Percentiles rank a stretch among this genome's conserved stretches.
Conservation (phyloP, 495 filamentous ascomycete genomes). For the Haplographium delicatum region DNA sequence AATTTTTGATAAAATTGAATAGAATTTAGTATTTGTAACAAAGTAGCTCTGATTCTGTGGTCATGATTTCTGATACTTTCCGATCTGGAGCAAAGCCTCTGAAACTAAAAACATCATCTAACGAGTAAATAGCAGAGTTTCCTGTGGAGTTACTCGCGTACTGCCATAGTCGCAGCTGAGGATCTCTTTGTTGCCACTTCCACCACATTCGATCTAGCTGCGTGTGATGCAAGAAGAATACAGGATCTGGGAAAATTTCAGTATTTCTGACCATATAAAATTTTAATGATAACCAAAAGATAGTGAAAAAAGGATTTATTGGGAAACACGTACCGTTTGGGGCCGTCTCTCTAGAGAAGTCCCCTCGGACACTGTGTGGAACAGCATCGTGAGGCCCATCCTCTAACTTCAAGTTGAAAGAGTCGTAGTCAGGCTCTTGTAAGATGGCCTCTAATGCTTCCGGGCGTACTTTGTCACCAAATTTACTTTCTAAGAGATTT, state of each 20-base stretch:
- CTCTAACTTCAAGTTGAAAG: slow-evolving; percentile 20
- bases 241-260: slow-evolving; percentile 36
- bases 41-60: slow-evolving; percentile 10
- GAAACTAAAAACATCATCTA: slow-evolving; percentile 15
- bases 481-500: not conserved
- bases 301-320: not conserved
- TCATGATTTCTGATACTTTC: slow-evolving; percentile 13
- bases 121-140: not conserved
- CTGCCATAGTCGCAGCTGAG: slow-evolving; percentile 16
- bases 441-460: slow-evolving; percentile 6
- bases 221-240: slow-evolving; percentile 53
- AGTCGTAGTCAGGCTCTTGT: slow-evolving; percentile 1
- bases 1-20: too few species aligned
- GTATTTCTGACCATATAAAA: not conserved
- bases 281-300: not conserved
- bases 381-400: slow-evolving; percentile 23
- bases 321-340: slow-evolving; percentile 16
- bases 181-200: slow-evolving; percentile 49
- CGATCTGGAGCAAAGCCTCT: slow-evolving; percentile 7
- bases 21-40: slow-evolving; percentile 18
- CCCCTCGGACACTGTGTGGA: slow-evolving; percentile 19
- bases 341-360: slow-evolving; percentile 18
- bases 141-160: not conserved
- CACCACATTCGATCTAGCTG: slow-evolving; percentile 55
- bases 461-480: not conserved